Percentiles rank a stretch among this genome's conserved stretches.
These are phyloP conservation scores for Annulohypoxylon truncatum DNA, from an alignment of 2,329 filamentous ascomycete species.

Conservation along the genomic window DNA sequence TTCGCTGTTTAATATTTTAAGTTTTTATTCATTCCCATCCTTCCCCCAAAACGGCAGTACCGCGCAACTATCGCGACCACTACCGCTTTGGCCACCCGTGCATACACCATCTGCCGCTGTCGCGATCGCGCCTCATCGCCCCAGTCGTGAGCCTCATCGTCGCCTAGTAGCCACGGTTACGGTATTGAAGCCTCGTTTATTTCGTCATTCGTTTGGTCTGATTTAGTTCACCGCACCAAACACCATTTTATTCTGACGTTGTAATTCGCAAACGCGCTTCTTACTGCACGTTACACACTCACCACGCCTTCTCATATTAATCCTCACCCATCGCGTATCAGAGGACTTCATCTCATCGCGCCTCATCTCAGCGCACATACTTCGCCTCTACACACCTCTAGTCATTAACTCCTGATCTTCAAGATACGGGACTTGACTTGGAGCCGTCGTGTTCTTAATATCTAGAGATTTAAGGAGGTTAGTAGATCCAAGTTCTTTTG, in stretches of 20 bases:
- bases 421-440: constrained; percentile 21
- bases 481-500: constrained; percentile 17
- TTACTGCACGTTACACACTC: constrained; percentile 13
- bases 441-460: constrained; percentile 25
- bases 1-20: constrained; percentile 39
- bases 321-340: background rate
- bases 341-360: constrained; percentile 1
- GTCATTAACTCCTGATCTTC: constrained; percentile 3
- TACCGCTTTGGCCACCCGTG: constrained; percentile 42
- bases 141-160: constrained; percentile 28
- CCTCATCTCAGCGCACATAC: background rate
- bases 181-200: constrained; percentile 11
- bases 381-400: background rate
- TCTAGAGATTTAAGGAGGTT: constrained; percentile 24
- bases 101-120: constrained; percentile 5
- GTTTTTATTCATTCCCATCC: constrained; percentile 42
- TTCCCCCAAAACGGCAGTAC: constrained; percentile 46
- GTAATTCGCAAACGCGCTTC: constrained; percentile 16
- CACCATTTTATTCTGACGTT: constrained; percentile 3
- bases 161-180: constrained; percentile 27
- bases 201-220: constrained; percentile 40
- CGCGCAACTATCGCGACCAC: constrained; percentile 33
- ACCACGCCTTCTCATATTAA: background rate
- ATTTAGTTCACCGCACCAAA: constrained; percentile 46
- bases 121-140: constrained; percentile 34